Base-by-base conservation (phyloP, 495 filamentous ascomycete species). In the Penicillium antarcticum region DNA sequence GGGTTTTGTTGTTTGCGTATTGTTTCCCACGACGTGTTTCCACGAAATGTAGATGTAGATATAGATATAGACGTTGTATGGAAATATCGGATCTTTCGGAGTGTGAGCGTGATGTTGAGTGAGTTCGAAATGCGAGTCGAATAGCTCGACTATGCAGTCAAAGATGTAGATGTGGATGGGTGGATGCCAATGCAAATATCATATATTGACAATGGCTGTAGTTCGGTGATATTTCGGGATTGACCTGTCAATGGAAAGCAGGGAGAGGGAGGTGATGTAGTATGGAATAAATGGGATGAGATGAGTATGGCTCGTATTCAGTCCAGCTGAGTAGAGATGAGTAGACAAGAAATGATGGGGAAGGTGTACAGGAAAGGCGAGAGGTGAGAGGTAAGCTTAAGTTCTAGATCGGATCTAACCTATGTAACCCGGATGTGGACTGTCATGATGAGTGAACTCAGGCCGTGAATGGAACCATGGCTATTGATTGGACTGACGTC, bases 401-500 rank as follows among this genome's bases (percentile, higher is more conserved):
- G 45, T 48, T 51, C 46, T 54, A 50, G 52, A 50, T 53, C 42
- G 11, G n/a, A 26, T 4, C 24, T 18, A 31, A 31, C 1, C 21
- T 29, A 29, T 29, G 26, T 29, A 29, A 29, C 26, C 26, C 26
- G 32, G 37, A 31, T 39, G 34, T 26, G 39, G 34, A 48, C 36
- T 37, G 53, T 55, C 21, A 55, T 55, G 41, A 51, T 45, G 52
- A 56, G 45, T 51, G 41, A 62, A 56, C 49, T 43, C 37, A 48
- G 33, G 53, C 24, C 36, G 34, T 44, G 40, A 47, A 39, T 26
- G 14, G 42, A 53, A 49, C 45, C 51, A 54, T 39, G 48, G 53
- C 51, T 47, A 53, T 49, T 41, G 50, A 21, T 19, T 35, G 37
- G 48, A 37, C 53, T 65, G 62, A 65, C 62, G 62, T 65, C 62